Evolutionary conservation across 2,329 filamentous ascomycete genomes (phyloP), one percentile per base, ranked within the genome.

Genomic region (Orbilia javanica): DNA sequence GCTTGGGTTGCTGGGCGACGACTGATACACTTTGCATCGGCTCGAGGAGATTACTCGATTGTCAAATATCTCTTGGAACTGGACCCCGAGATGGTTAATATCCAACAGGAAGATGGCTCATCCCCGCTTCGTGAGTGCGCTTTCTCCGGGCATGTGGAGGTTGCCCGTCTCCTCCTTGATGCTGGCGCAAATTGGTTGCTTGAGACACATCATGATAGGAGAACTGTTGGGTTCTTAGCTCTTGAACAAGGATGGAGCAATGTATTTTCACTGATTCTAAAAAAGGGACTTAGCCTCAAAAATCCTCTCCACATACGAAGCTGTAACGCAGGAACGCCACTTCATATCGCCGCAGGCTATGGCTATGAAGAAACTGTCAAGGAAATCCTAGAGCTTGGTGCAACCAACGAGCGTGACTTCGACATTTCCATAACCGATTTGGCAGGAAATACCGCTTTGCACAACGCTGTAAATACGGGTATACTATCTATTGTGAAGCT

Each of bases 381-480:
- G 18, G 31, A 62, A 7, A 62, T 62, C 7, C n/a, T 62, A 6
- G 55, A 62, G 34, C 3, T 42, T 20, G 55, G 55, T 2, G 55
- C 31, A 10, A 25, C 11, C 1, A 13, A 18, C 13, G 2, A 11
- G 13, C 13, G n/a, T 2, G 39, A 20, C 2, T 44, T 44, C 7
- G 18, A 36, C 15, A 15, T 62, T 3, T 62, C 29, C 34, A 1
- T 5, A 7, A 15, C 36, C 5, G 55, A 62, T 27, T 20, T 18
- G 7, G 6, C 2, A 8, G 55, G 22, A 18, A 42, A 62, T 27
- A 62, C 55, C 3, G 31, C 55, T 8, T 15, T 62, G 20, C 55
- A 62, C 25, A 62, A 62, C 22, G 55, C 55, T 20, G 55, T 62
- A 42, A 25, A 34, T 27, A n/a, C 55, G 25, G 36, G 36, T 44